Conservation (phyloP, 2,329 filamentous ascomycete genomes). For the Fusarium annulatum region DNA sequence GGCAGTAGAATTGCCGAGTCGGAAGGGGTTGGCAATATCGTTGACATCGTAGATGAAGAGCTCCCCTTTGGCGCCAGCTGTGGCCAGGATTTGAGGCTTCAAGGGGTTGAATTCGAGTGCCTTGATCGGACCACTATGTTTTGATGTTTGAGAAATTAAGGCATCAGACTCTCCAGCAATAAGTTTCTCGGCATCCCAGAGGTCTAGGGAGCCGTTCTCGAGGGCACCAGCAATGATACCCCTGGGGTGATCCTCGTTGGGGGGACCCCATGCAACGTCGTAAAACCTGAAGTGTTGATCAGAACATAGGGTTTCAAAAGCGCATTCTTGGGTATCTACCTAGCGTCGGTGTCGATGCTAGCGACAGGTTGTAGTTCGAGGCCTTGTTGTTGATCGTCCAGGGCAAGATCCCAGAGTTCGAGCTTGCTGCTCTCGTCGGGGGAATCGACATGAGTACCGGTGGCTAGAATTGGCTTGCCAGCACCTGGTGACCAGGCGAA, state of each 20-base stretch:
- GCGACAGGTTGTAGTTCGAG: slow-evolving; percentile 87
- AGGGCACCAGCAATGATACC: slow-evolving; percentile 95
- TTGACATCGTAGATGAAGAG: slow-evolving; percentile 96
- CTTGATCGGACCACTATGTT: slow-evolving; percentile 94
- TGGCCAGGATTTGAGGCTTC: slow-evolving; percentile 90
- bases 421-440: slow-evolving; percentile 96
- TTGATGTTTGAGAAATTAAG: slow-evolving; percentile 85
- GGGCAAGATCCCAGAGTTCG: slow-evolving; percentile 92
- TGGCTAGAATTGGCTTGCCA: slow-evolving; percentile 84
- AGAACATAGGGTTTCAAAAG: slow-evolving; percentile 18
- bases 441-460: slow-evolving; percentile 95
- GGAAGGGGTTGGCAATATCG: slow-evolving; percentile 87
- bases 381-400: slow-evolving; percentile 80
- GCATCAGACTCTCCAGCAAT: slow-evolving; percentile 72
- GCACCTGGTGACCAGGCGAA: slow-evolving; percentile 95
- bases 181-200: slow-evolving; percentile 88
- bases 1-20: slow-evolving; percentile 86
- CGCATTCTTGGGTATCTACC: slow-evolving; percentile 63
- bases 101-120: slow-evolving; percentile 96
- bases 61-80: slow-evolving; percentile 93
- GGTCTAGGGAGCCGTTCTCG: slow-evolving; percentile 91
- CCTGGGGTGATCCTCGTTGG: slow-evolving; percentile 79
- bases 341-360: slow-evolving; percentile 88
- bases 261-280: slow-evolving; percentile 93
- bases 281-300: slow-evolving; percentile 76